Evolutionary conservation across 2,329 filamentous ascomycete species (phyloP), one percentile per base, ranked within the genome.

Genomic region (Apiospora arundinis): DNA sequence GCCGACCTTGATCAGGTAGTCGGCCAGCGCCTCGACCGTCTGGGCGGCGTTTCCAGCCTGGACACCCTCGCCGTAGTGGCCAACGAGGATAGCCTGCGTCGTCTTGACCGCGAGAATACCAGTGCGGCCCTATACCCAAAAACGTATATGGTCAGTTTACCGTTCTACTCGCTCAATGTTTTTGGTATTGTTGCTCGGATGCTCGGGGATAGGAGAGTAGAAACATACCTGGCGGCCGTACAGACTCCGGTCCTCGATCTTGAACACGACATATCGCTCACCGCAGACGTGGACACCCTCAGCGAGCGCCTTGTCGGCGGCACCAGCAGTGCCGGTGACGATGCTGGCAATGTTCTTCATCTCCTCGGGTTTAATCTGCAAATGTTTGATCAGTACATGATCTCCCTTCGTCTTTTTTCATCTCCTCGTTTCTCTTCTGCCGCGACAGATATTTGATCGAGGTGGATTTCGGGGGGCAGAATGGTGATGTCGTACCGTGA

Each of bases 71-170:
- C 87, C 88, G 88, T 98, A 94, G 87, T 97, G 94, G 77, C 91
- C 93, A 81, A 99, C 85, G 81, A 99, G 90, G 82, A 98, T 91
- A 77, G 95, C 94, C 85, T 97, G 92, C 79, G 88, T 92, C 78
- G 95, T 97, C 88, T 97, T 97, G 84, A 92, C 91, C 78, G 96
- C 90, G 80, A 92, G 87, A 78, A 97, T 84, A 75, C 96, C 96
- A 81, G 92, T 90, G 81, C 92, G 93, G 77, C 93, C 94, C 87
- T 89, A 74, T 73, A 48, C 63, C 12, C 67, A 46, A 16, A 60
- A 18, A 67, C 63, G 25, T 69, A 56, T 42, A 48, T 49, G 71
- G 60, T 44, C 63, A 37, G 68, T 46, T 72, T 72, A 72, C 48
- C 69, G 45, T 66, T 21, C 40, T 11, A 28, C 40, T 3, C 4